Conservation (phyloP, 306 rosid species). For the Corylus heterophylla region DNA sequence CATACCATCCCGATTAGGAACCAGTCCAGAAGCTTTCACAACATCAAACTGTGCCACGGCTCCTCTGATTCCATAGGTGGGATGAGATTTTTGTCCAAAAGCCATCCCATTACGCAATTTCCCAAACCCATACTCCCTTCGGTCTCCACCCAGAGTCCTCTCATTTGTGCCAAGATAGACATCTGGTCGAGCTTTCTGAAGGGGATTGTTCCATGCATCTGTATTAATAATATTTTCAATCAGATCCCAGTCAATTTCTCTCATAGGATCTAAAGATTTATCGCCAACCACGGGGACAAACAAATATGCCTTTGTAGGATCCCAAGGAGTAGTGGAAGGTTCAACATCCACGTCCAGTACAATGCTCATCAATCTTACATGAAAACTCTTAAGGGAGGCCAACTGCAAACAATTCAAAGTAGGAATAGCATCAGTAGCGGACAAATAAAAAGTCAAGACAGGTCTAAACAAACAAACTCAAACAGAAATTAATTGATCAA, state of each 20-base stretch:
- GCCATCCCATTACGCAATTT: constrained; percentile 96
- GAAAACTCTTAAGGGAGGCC: constrained; percentile 93
- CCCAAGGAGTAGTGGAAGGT: constrained; percentile 99
- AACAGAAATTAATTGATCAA: constrained; percentile 23
- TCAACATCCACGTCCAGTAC: constrained; percentile 99
- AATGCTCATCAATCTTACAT: constrained; percentile 96
- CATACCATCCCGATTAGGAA: constrained; percentile 59
- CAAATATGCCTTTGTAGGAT: constrained; percentile 94
- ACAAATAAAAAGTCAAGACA: constrained; percentile 17
- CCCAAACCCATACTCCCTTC: constrained; percentile 95
- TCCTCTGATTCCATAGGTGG: constrained; percentile 99
- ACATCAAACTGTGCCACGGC: constrained; percentile 98
- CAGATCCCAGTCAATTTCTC: constrained; percentile 91
- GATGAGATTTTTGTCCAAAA: constrained; percentile 92
- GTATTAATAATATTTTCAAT: constrained; percentile 74
- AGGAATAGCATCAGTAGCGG: constrained; percentile 33
- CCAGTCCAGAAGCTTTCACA: constrained; percentile 92
- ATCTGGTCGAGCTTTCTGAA: constrained; percentile 99
- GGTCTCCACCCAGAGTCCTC: constrained; percentile 96
- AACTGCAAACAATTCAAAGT: constrained; percentile 55
- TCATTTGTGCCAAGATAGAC: constrained; percentile 99
- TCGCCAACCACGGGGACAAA: constrained; percentile 92
- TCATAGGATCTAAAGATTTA: constrained; percentile 68
- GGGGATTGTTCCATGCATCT: constrained; percentile 94
- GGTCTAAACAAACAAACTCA: constrained; percentile 19